These are phyloP conservation scores for Pyracantha coccinea DNA, from an alignment of 331 rosid species.

Conservation along the genomic window DNA sequence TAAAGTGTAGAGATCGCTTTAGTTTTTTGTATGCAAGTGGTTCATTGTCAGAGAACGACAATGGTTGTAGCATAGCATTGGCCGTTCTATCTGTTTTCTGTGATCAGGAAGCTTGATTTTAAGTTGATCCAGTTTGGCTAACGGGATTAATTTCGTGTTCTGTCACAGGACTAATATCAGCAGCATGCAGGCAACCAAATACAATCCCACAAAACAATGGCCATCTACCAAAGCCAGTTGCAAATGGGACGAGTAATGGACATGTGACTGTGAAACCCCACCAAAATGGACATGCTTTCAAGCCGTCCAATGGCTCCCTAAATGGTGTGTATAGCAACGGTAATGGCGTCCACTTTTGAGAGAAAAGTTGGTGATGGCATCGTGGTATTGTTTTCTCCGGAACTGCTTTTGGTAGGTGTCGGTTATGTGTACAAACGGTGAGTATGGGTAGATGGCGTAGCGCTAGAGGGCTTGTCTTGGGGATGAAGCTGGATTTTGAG, in stretches of 20 bases:
- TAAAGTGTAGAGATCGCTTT: too few species aligned
- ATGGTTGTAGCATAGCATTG: too few species aligned
- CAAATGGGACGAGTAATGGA: constrained; percentile 41
- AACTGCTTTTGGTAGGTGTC: constrained; percentile 38
- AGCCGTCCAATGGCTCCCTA: constrained; percentile 26
- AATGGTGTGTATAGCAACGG: constrained; percentile 48
- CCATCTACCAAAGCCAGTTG: constrained; percentile 11
- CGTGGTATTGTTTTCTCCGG: constrained; percentile 16
- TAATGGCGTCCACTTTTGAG: constrained; percentile 52
- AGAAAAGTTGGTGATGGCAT: constrained; percentile 3
- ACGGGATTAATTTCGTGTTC: neutral
- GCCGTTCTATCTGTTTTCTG: neutral
- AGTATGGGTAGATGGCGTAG: constrained; percentile 54
- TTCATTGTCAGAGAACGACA: too few species aligned
- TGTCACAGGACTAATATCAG: constrained; percentile 58
- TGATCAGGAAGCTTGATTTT: neutral
- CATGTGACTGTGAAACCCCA: constrained; percentile 23
- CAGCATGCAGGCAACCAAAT: constrained; percentile 52
- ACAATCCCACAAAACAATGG: constrained; percentile 25
- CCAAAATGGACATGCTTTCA: constrained; percentile 30
- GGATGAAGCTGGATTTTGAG: constrained; percentile 34
- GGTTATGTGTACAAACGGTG: constrained; percentile 73
- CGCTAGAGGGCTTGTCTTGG: constrained; percentile 32
- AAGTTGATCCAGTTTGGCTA: neutral
- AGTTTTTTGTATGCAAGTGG: too few species aligned